Evolutionary conservation across 768 basidiomycete species (phyloP), one percentile per base, ranked within the genome.

Genomic region (Russula emetica): DNA sequence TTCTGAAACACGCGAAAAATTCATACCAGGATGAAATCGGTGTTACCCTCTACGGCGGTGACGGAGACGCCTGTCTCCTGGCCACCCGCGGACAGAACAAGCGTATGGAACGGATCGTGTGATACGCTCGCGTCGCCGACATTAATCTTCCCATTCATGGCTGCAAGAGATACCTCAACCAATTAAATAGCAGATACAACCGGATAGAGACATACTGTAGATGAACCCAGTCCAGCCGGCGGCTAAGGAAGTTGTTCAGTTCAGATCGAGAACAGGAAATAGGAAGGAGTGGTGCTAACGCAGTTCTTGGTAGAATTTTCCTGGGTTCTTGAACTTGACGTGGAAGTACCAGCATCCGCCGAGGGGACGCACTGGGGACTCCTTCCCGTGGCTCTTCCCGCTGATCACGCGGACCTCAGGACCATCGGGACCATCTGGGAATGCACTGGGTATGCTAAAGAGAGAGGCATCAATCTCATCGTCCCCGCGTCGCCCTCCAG

Each of bases 321-420:
- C 85, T 34, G 83, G 80, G 64, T 81, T 80, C 30, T 80, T 75
- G 72, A 95, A 85, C 62, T 77, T 84, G 65, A 88, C 76, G 71
- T 95, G 92, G 76, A 95, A 87, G 75, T 85, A 97, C 91, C 92
- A 95, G 74, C 94, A 95, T 6, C 95, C 95, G 14, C 95, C 95
- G 0, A 94, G 82, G 0, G 92, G 92, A 54, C 88, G 79, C 26
- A 98, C 94, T 30, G 94, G 94, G 2, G 92, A 94, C 71, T 88
- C 87, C 16, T 85, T 80, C 14, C 90, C 93, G 67, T 94, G 85
- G 63, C 91, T 90, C 72, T 86, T 87, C 6, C 96, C 96, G 66
- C 90, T 93, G 68, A 98, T 91, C 45, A 98, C 87, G 71, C 84
- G 91, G 70, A 97, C 80, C 67, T 80, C 82, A 14, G 82, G 80